Percentiles rank a stretch among this genome's conserved stretches.
Conservation (phyloP, 148 eudicot species). For the Pouteria glomerata region DNA sequence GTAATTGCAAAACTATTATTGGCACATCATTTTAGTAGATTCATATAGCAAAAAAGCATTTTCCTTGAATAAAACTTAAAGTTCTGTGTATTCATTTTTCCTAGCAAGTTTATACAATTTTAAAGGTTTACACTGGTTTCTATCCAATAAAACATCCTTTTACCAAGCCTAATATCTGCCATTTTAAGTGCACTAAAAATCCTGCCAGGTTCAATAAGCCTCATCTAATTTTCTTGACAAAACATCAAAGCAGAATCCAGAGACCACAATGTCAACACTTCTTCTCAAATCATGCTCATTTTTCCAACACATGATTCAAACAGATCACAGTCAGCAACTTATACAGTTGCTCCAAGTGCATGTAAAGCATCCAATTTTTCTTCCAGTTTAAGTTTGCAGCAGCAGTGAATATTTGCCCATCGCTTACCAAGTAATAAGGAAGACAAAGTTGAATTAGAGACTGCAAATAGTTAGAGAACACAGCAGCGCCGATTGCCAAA, state of each 20-base stretch:
- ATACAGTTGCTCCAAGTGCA: neutral
- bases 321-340: neutral
- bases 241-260: neutral
- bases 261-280: neutral
- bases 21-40: too few species aligned
- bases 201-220: neutral
- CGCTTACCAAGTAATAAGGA: neutral
- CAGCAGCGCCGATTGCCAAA: neutral
- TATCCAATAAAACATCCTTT: neutral
- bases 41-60: too few species aligned
- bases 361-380: neutral
- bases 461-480: neutral
- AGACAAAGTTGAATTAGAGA: neutral
- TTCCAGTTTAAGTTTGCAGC: neutral
- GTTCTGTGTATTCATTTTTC: neutral
- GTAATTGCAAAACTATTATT: too few species aligned
- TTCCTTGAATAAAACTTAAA: neutral
- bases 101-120: neutral
- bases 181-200: neutral
- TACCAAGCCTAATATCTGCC: slow-evolving; percentile 1
- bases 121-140: neutral
- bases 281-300: neutral
- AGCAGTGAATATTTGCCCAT: neutral
- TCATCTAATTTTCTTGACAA: neutral
- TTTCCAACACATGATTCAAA: neutral